Conservation (phyloP, 1,284 basidiomycete species). For the Entoloma clypeatum region DNA sequence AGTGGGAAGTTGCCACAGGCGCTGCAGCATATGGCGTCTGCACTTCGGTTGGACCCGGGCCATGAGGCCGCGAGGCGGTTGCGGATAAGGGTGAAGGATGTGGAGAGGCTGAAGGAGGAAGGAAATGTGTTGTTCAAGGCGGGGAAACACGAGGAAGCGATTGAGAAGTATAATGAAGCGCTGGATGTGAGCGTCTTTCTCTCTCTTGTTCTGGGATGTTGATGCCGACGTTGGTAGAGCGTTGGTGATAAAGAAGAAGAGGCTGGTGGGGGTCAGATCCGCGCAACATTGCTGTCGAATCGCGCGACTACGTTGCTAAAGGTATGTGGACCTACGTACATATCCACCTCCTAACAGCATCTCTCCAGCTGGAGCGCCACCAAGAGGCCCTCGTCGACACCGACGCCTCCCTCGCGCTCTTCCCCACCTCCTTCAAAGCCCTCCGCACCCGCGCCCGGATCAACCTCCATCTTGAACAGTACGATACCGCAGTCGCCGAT, state of each 20-base stretch:
- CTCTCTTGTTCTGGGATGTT: not conserved
- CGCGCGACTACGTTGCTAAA: constrained; percentile 80
- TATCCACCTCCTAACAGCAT: constrained; percentile 7
- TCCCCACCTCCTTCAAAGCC: constrained; percentile 76
- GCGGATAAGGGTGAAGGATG: constrained; percentile 72
- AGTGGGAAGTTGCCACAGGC: constrained; percentile 70
- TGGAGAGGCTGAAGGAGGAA: constrained; percentile 82
- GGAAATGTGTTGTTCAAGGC: constrained; percentile 79
- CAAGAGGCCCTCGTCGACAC: constrained; percentile 72
- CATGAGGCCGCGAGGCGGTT: constrained; percentile 67
- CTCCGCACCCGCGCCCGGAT: constrained; percentile 82
- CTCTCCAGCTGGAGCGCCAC: constrained; percentile 53
- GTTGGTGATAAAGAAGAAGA: constrained; percentile 64
- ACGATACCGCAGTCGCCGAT: constrained; percentile 69
- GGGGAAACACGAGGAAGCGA: constrained; percentile 57
- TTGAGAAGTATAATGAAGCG: constrained; percentile 66
- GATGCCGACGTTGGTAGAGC: constrained; percentile 35
- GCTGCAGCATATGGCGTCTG: constrained; percentile 68
- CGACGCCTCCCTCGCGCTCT: constrained; percentile 61
- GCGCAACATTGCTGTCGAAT: constrained; percentile 79
- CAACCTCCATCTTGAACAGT: constrained; percentile 70
- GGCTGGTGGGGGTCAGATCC: constrained; percentile 70
- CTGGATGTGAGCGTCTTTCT: constrained; percentile 46
- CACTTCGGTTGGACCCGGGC: constrained; percentile 79
- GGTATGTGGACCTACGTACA: constrained; percentile 33